Percentiles rank a stretch among this genome's conserved stretches.
Conservation (phyloP, 208 protist genomes). For the Acanthamoeba lenticulata region DNA sequence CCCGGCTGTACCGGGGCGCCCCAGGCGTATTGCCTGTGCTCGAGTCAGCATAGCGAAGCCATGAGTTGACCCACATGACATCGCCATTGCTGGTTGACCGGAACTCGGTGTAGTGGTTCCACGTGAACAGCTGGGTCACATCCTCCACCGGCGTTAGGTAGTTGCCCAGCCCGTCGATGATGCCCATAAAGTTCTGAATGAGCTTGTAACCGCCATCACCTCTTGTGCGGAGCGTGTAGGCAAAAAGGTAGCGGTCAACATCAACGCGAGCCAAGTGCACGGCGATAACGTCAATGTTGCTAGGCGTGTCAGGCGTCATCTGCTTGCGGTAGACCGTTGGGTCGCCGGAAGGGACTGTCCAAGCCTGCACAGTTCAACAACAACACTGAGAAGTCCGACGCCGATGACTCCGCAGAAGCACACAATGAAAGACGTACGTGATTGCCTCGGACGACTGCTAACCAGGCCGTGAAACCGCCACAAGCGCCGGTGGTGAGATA, state of each 20-base stretch:
- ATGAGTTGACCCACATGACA: constrained; percentile 24
- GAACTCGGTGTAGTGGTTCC: background rate
- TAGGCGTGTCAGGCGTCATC: background rate
- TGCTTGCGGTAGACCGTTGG: background rate
- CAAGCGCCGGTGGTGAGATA: background rate
- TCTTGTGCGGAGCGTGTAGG: background rate
- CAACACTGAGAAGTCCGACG: background rate
- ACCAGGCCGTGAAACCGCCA: background rate
- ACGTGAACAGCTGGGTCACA: background rate
- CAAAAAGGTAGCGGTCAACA: background rate
- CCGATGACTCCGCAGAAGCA: background rate
- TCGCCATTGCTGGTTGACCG: background rate
- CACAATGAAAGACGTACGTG: background rate
- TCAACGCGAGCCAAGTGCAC: background rate
- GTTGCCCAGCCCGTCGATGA: constrained; percentile 10
- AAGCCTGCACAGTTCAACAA: background rate
- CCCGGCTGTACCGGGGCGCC: background rate
- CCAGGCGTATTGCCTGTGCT: background rate
- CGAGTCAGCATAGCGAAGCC: background rate
- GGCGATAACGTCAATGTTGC: background rate
- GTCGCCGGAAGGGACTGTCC: background rate
- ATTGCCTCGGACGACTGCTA: background rate
- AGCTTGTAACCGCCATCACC: background rate
- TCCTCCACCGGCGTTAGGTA: background rate
- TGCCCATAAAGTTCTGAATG: background rate